These are phyloP conservation scores for Neurospora crassa DNA, from an alignment of 2,329 filamentous ascomycete species.

Conservation along the genomic window DNA sequence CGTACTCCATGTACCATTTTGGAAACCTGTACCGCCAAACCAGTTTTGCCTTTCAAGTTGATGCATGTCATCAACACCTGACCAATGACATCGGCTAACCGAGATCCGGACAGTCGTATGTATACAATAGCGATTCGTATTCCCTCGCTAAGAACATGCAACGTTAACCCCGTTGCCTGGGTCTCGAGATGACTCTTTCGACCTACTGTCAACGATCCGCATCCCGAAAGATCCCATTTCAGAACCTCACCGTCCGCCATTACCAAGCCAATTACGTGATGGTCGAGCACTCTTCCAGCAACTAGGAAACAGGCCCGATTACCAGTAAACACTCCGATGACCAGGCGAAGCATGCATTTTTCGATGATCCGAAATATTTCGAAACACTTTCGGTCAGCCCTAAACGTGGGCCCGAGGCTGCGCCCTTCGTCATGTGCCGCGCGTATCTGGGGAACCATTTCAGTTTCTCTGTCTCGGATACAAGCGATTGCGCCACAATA, in stretches of 20 bases:
- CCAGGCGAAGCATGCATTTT: background rate
- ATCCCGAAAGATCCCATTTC: background rate
- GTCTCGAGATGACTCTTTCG: background rate
- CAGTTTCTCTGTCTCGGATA: background rate
- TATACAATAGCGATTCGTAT: background rate
- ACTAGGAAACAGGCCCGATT: background rate
- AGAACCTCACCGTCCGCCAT: background rate
- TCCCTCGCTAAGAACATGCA: background rate
- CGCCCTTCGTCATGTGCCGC: background rate
- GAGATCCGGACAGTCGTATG: background rate
- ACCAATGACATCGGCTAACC: background rate
- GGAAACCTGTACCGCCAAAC: background rate
- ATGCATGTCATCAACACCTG: background rate
- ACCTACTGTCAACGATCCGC: background rate
- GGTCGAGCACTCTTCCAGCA: background rate
- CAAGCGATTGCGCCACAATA: background rate
- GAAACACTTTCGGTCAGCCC: background rate
- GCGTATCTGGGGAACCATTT: background rate
- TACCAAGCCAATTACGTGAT: background rate
- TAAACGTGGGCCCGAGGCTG: background rate
- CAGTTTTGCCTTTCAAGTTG: background rate
- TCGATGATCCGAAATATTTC: background rate
- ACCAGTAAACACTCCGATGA: background rate
- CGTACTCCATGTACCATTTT: background rate
- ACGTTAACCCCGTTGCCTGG: background rate